Conservation (phyloP, 2,329 filamentous ascomycete genomes). For the Penicillium aurantiogriseum region DNA sequence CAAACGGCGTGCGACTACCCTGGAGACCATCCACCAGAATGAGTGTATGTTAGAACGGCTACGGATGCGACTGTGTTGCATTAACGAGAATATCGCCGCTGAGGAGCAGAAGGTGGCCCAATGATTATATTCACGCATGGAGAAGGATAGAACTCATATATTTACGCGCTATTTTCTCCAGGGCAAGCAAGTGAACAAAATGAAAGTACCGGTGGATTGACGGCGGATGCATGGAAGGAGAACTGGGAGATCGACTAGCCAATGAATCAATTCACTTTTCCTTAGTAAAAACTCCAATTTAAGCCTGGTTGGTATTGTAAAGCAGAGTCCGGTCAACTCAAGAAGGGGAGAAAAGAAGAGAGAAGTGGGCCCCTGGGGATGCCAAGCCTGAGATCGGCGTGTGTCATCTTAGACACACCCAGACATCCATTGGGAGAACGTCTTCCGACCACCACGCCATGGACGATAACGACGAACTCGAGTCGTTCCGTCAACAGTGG, state of each 20-base stretch:
- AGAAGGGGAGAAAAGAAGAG: not conserved
- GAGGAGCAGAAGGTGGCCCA: not conserved
- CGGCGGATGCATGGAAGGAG: not conserved
- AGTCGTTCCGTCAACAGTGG: slow-evolving; percentile 84
- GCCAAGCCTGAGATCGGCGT: not conserved
- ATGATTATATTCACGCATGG: not conserved
- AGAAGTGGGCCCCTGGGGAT: not conserved
- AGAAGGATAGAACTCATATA: not conserved
- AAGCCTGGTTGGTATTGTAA: not conserved
- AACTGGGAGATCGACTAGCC: not conserved
- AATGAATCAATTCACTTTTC: not conserved
- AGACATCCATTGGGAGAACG: not conserved
- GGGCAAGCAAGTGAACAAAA: not conserved
- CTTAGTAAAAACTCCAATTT: not conserved
- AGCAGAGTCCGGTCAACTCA: not conserved
- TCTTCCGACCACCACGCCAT: slow-evolving; percentile 26
- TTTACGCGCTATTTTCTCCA: not conserved
- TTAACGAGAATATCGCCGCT: not conserved
- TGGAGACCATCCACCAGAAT: not conserved
- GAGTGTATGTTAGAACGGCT: not conserved
- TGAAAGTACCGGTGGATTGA: not conserved
- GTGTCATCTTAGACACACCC: not conserved
- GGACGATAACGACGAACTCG: slow-evolving; percentile 66
- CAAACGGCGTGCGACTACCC: not conserved
- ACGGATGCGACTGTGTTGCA: not conserved